phyloP scores from a whole-genome alignment of 1,284 basidiomycete species.

The Athelia psychrophila region DNA sequence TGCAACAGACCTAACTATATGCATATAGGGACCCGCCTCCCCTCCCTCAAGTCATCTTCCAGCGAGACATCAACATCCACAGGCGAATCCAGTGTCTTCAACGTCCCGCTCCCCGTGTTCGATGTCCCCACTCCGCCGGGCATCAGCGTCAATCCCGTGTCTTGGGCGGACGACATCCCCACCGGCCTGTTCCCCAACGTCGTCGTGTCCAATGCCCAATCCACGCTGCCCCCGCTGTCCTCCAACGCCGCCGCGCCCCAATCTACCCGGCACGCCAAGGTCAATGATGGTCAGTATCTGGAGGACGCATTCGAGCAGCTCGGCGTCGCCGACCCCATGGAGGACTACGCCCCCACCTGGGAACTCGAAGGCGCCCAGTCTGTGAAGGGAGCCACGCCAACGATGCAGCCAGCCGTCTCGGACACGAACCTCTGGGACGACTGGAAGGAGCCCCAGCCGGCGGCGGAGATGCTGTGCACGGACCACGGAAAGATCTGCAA shows the following conservation, averaged over 20 bases:
- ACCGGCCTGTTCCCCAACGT: background rate
- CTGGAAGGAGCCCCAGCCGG: constrained; percentile 12
- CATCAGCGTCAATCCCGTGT: background rate
- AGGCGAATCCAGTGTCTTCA: background rate
- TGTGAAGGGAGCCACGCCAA: no score
- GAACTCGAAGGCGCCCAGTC: background rate
- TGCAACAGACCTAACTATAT: no score
- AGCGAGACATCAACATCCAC: no score
- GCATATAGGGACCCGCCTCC: background rate
- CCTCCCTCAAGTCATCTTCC: background rate
- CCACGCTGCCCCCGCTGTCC: background rate
- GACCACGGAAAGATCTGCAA: constrained; percentile 39
- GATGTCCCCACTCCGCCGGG: background rate
- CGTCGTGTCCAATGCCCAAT: background rate
- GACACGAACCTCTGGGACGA: constrained; percentile 21
- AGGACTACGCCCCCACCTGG: background rate
- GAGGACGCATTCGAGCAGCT: background rate
- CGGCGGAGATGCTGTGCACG: constrained; percentile 25
- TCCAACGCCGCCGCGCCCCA: background rate
- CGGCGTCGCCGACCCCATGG: background rate
- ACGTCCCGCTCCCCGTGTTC: background rate
- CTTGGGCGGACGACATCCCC: constrained; percentile 1
- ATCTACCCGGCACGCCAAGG: background rate
- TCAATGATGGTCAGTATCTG: background rate
- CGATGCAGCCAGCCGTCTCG: no score